Conservation (phyloP, 2,329 filamentous ascomycete genomes). For the Curvularia sp. region DNA sequence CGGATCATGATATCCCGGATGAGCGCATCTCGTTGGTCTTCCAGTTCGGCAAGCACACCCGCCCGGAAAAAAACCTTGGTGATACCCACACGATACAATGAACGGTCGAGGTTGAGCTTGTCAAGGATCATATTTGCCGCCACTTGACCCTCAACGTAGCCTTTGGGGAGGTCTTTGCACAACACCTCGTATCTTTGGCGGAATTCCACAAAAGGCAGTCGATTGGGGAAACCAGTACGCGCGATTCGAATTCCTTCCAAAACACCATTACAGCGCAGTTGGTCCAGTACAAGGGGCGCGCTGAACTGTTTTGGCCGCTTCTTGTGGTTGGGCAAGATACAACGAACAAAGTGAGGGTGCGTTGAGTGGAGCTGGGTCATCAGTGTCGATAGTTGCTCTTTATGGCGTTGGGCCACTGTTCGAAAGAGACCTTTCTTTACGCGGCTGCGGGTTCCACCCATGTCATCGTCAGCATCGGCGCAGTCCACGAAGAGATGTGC, state of each 20-base stretch:
- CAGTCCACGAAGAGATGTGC: slow-evolving; percentile 88
- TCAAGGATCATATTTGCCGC: slow-evolving; percentile 87
- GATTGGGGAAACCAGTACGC: slow-evolving; percentile 94
- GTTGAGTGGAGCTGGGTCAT: slow-evolving; percentile 96
- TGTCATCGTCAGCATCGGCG: slow-evolving; percentile 78
- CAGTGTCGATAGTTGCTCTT: slow-evolving; percentile 95
- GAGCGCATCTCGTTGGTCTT: slow-evolving; percentile 91
- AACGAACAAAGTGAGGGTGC: slow-evolving; percentile 97
- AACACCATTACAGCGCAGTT: slow-evolving; percentile 98
- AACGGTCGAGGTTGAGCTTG: slow-evolving; percentile 82
- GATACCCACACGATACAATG: slow-evolving; percentile 89
- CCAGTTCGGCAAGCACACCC: slow-evolving; percentile 92
- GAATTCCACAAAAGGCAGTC: slow-evolving; percentile 91
- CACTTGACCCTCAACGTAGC: slow-evolving; percentile 88
- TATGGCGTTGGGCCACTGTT: slow-evolving; percentile 95
- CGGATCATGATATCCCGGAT: slow-evolving; percentile 93
- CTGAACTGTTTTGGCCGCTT: slow-evolving; percentile 94
- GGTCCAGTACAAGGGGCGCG: slow-evolving; percentile 90
- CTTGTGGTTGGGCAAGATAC: slow-evolving; percentile 97
- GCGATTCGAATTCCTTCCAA: slow-evolving; percentile 98
- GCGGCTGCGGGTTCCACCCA: slow-evolving; percentile 71
- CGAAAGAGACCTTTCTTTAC: slow-evolving; percentile 98
- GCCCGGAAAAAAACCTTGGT: slow-evolving; percentile 99
- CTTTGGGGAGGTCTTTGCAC: slow-evolving; percentile 83
- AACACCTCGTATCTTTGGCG: slow-evolving; percentile 95